Base-by-base conservation (phyloP, 139 green algal species). In the Mesostigma viride region DNA sequence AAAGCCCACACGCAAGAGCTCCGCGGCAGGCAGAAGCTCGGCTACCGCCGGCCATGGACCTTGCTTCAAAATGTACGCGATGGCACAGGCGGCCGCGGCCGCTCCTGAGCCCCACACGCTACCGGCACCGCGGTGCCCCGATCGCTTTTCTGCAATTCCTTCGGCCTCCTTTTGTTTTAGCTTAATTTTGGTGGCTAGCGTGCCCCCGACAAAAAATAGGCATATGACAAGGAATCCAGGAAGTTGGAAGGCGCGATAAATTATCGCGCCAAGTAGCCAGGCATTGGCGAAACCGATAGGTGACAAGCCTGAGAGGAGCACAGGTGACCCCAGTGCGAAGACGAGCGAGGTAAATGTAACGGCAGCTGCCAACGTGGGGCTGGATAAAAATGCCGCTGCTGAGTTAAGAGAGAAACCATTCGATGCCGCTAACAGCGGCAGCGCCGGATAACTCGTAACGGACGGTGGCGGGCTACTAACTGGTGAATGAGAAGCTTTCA, bases 91-190 rank as follows among this genome's bases (percentile, higher is more conserved):
- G 31, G 90, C 70, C 0, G 26, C 70, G 8, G 70, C 70, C 3
- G 35, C 46, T 11, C 90, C 91, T 3, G 90, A 96, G 26, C 92
- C 92, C 80, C 88, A 88, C 27, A 97, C 92, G 73, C 86, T 94
- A 8, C 78, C 82, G 78, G 86, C 74, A 0, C 81, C 83, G 1
- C 92, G 64, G 2, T 85, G 71, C 0, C 92, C 92, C 5, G 79
- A 89, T 0, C 88, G 75, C 5, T 86, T 85, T 65, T 98, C 92
- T 5, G 92, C 92, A 53, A 95, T 98, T 31, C 92, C 92, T 65
- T 83, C 76, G 5, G 35, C 40, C 31, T 83, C 33, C 80, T 98
- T 98, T 72, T 96, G 81, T 68, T 91, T 76, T 60, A 98, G 62
- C 73, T 89, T 91, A 14, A 98, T 30, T 58, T 97, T 97, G 1